phyloP scores from a whole-genome alignment of 176 grass and related monocot species.

The Rhynchospora breviuscula region DNA sequence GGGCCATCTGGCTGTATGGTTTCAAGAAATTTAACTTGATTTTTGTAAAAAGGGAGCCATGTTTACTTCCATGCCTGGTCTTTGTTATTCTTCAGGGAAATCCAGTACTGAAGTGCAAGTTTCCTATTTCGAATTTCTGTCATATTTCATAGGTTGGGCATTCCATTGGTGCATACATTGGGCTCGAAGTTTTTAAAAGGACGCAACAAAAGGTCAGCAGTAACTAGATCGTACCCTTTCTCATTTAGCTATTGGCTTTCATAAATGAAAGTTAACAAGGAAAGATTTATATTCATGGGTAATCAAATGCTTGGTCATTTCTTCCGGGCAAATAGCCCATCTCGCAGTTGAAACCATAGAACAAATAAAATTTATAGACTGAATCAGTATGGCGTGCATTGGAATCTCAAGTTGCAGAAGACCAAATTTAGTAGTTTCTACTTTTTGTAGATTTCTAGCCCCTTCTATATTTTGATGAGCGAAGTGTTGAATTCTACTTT shows the following conservation, averaged over 20 bases:
- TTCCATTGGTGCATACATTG: slow-evolving; percentile 88
- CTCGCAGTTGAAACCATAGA: background rate
- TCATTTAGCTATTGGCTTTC: background rate
- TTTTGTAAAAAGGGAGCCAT: background rate
- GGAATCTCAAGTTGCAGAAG: background rate
- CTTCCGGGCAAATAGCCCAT: background rate
- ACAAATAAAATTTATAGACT: background rate
- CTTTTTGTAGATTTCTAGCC: background rate
- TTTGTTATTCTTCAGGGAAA: background rate
- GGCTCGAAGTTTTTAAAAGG: slow-evolving; percentile 74
- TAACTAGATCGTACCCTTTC: background rate
- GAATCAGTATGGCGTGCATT: background rate
- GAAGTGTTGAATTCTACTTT: background rate
- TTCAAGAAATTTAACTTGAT: background rate
- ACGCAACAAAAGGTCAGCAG: slow-evolving; percentile 53
- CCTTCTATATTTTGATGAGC: background rate
- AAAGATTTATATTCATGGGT: background rate
- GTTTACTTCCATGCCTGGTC: background rate
- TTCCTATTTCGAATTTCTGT: background rate
- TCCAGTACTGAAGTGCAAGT: background rate
- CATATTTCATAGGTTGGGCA: slow-evolving; percentile 66
- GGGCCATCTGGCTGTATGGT: background rate
- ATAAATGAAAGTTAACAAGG: background rate
- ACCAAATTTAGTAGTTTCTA: background rate
- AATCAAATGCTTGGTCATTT: background rate